Base-by-base conservation (phyloP, 2,329 filamentous ascomycete genomes). In the Simplicillium aogashimaense region DNA sequence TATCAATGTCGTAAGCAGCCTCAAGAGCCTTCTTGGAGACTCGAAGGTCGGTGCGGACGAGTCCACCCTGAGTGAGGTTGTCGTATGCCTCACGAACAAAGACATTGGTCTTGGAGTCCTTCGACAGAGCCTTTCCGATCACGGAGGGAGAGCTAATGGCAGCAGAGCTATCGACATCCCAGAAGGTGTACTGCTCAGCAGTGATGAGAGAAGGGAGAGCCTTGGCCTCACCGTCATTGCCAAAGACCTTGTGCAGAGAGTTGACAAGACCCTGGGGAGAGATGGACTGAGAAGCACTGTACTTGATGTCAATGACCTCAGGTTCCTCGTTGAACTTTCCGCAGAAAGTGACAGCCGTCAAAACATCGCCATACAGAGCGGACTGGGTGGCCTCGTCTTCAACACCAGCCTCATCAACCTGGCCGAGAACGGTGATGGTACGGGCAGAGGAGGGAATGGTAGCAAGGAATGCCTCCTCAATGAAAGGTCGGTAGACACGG, bases 401-500 rank as follows among this genome's bases (percentile, higher is more conserved):
- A 7, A 92, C 84, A 43, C 30, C 30, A 15, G 13, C 74, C 49
- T 85, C 80, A 45, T 72, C 64, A 49, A 98, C 90, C 60, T 98
- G 92, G 40, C 92, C 92, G 6, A 98, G 76, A 15, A 97, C 87
- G 30, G 83, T 82, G 48, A 98, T 73, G 46, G 75, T 83, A 63
- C 77, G 78, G 36, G 81, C 76, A 29, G 84, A 84, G 50, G 78
- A 70, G 29, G 92, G 88, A 20, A 98, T 74, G 10, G 77, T 76
- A 49, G 83, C 79, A 47, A 97, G 69, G 72, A 98, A 97, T 38
- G 86, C 85, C 58, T 95, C 88, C 65, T 98, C 92, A 28, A 92
- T 78, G 55, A 98, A 97, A 13, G 92, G 92, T 34, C 90, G 80
- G 70, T 97, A 98, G 41, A 98, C 74, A 47, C 92, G 84, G 36